Evolutionary conservation across 2,329 filamentous ascomycete species (phyloP), one percentile per base, ranked within the genome.

Genomic region (Neonectria magnoliae): DNA sequence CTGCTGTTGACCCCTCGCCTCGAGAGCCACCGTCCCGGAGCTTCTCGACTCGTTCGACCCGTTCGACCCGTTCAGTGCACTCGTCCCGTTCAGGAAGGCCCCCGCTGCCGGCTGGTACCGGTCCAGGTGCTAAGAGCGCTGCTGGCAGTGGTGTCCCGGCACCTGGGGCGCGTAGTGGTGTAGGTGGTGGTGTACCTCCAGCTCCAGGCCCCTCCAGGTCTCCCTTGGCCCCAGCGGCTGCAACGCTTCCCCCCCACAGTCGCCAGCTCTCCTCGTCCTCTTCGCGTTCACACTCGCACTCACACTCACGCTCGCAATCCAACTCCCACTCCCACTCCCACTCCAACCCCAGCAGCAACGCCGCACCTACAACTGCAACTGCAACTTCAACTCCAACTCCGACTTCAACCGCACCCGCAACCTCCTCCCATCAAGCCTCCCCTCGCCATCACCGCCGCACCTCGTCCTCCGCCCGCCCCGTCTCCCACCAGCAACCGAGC

Each of bases 401-500:
- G 52, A 57, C 66, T 51, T 62, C 72, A 58, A 64, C 69, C 76
- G 14, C 36, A 16, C 5, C 36, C 65, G 68, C 65, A 69, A 65
- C 74, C 72, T 14, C 36, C 14, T 66, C 72, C 60, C 62, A 72
- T 68, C 57, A 65, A 53, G 59, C 62, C 60, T 65, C 71, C 59
- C 38, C 68, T 67, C 76, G 77, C 65, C 81, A 76, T 58, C 78
- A 80, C 71, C 79, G 78, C 63, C 79, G 76, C 69, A 78, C 76
- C 72, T 68, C 77, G 73, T 80, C 81, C 38, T 81, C 81, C 27
- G 80, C 81, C 45, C 64, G 68, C 42, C 77, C 79, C 60, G 81
- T 80, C 67, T 79, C 81, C 64, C 73, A 79, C 52, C 81, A 83
- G 67, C 80, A 85, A 60, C 71, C 80, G 47, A 72, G 81, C 57